These are phyloP conservation scores for Rhynchospora tenuis DNA, from an alignment of 176 grass and related monocot species.

Conservation along the genomic window DNA sequence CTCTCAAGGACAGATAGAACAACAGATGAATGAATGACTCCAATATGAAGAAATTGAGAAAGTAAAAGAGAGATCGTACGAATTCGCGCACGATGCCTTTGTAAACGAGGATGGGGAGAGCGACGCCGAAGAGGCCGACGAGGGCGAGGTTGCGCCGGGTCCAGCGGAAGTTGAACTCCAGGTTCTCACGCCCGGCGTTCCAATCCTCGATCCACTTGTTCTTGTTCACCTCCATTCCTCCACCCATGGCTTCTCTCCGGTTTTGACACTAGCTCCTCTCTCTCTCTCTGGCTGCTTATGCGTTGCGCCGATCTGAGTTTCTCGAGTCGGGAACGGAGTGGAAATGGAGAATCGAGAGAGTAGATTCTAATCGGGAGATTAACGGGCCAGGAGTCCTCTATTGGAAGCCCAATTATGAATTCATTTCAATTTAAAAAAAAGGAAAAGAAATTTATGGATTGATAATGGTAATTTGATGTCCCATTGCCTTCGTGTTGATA, in stretches of 20 bases:
- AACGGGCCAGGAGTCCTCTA: neutral
- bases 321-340: neutral
- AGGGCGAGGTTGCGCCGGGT: conserved; percentile 57
- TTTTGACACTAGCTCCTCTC: conserved; percentile 1
- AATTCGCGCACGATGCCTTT: conserved; percentile 82
- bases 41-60: neutral
- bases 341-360: neutral
- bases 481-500: no score
- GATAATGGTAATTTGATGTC: neutral
- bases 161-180: conserved; percentile 72
- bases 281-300: neutral
- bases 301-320: conserved; percentile 20
- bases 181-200: conserved; percentile 59
- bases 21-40: neutral
- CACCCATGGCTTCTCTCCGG: conserved; percentile 36
- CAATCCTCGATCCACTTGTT: conserved; percentile 79
- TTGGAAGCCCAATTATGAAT: neutral
- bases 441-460: no score
- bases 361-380: neutral
- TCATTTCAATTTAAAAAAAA: no score
- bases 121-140: conserved; percentile 74
- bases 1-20: neutral
- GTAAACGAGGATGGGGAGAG: conserved; percentile 68
- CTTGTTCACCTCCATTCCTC: conserved; percentile 85
- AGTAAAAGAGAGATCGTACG: conserved; percentile 27